A percentile compares a stretch with the other conserved stretches of the same genome.
Conservation (phyloP, 805 yeast species). For the Schizosaccharomyces pombe region DNA sequence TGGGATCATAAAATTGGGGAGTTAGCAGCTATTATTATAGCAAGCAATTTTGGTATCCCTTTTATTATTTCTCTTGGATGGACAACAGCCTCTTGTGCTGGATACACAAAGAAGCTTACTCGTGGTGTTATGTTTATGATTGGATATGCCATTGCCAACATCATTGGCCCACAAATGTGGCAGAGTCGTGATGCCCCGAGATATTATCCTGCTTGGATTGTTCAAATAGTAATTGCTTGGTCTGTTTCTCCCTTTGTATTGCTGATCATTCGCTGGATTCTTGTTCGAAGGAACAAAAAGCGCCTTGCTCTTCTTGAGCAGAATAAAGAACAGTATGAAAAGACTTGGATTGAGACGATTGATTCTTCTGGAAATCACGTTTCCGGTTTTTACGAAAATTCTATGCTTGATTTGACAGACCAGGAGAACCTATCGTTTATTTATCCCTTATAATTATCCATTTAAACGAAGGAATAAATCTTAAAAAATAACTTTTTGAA, state of each 20-base stretch:
- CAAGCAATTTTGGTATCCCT: slow-evolving; percentile 18
- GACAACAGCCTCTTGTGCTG: slow-evolving; percentile 24
- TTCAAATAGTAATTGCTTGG: slow-evolving; percentile 25
- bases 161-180: slow-evolving; percentile 31
- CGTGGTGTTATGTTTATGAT: slow-evolving; percentile 23
- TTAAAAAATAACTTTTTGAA: too few species aligned
- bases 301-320: slow-evolving; percentile 13
- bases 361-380: slow-evolving; percentile 7
- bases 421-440: slow-evolving; percentile 28
- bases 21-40: slow-evolving; percentile 21
- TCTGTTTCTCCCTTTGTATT: slow-evolving; percentile 9
- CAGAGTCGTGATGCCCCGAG: slow-evolving; percentile 22
- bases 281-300: slow-evolving; percentile 23
- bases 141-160: slow-evolving; percentile 28
- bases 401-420: slow-evolving; percentile 31
- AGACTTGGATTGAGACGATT: neutral
- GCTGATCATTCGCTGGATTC: slow-evolving; percentile 22
- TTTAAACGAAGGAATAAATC: too few species aligned
- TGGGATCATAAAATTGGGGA: slow-evolving; percentile 21
- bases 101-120: slow-evolving; percentile 29
- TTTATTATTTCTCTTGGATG: slow-evolving; percentile 6
- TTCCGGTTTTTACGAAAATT: slow-evolving; percentile 18
- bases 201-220: slow-evolving; percentile 24
- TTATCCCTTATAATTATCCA: slow-evolving; percentile 25
- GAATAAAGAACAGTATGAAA: neutral